Percentiles rank a stretch among this genome's conserved stretches.
These are phyloP conservation scores for Fusarium sp. DNA, from an alignment of 2,329 filamentous ascomycete species.

Conservation along the genomic window DNA sequence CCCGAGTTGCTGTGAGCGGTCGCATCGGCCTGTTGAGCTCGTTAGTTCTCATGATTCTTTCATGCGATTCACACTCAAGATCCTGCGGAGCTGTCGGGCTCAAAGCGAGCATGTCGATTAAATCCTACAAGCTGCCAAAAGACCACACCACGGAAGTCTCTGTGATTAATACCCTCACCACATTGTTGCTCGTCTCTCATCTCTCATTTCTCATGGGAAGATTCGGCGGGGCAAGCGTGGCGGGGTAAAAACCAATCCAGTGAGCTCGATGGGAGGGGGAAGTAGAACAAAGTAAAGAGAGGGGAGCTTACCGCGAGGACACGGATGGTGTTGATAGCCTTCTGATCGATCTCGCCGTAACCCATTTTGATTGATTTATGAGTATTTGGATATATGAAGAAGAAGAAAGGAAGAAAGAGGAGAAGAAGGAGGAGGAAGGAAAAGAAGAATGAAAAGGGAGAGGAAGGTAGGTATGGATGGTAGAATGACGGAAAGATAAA, in stretches of 20 bases:
- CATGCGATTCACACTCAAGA: background rate
- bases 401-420: slow-evolving; percentile 40
- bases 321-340: slow-evolving; percentile 98
- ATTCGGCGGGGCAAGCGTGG: slow-evolving; percentile 49
- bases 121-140: background rate
- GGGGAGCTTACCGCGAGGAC: slow-evolving; percentile 82
- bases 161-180: slow-evolving; percentile 22
- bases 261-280: slow-evolving; percentile 49
- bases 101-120: background rate
- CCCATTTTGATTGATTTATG: slow-evolving; percentile 74
- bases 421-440: slow-evolving; percentile 42
- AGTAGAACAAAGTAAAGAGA: slow-evolving; percentile 23
- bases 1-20: slow-evolving; percentile 96
- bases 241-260: slow-evolving; percentile 53
- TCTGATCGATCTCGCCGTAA: slow-evolving; percentile 87
- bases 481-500: slow-evolving; percentile 44
- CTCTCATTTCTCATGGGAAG: slow-evolving; percentile 24
- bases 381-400: slow-evolving; percentile 39
- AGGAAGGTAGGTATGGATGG: slow-evolving; percentile 10
- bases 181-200: slow-evolving; percentile 19
- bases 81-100: background rate
- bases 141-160: background rate
- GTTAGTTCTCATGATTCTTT: slow-evolving; percentile 42
- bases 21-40: slow-evolving; percentile 84
- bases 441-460: slow-evolving; percentile 11